phyloP scores from a whole-genome alignment of 352 stramenopile genomes.

The Hyaloperonospora brassicae region DNA sequence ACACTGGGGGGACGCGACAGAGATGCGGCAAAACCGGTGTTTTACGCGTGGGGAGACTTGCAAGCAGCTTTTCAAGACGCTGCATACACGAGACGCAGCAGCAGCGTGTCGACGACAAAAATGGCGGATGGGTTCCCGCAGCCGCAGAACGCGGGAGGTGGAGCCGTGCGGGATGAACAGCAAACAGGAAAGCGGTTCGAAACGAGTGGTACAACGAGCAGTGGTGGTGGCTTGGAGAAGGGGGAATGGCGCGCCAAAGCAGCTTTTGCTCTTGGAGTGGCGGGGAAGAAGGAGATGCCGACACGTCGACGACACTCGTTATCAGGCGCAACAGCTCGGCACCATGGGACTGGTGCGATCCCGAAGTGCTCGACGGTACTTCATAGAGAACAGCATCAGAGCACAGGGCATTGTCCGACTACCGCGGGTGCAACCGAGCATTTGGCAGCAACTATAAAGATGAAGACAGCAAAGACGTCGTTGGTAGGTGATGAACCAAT shows the following conservation, averaged over 20 bases:
- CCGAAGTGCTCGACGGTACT: conserved; percentile 11
- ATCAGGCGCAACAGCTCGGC: not conserved
- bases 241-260: conserved; percentile 9
- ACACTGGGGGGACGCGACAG: no score
- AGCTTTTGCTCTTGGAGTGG: conserved; percentile 11
- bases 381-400: conserved; percentile 6
- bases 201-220: not conserved
- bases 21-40: conserved; percentile 1
- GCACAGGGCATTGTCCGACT: not conserved
- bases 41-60: conserved; percentile 24
- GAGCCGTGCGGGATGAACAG: not conserved
- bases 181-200: not conserved
- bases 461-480: not conserved
- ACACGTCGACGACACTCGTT: not conserved
- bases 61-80: conserved; percentile 16
- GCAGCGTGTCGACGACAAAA: no score
- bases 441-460: not conserved
- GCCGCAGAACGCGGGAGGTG: no score
- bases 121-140: no score
- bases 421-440: conserved; percentile 4
- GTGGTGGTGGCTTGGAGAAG: conserved; percentile 10
- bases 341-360: conserved; percentile 7
- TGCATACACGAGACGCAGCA: conserved; percentile 18
- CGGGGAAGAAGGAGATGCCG: conserved; percentile 7
- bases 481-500: not conserved